Conservation (phyloP, 2,329 filamentous ascomycete genomes). For the Allantophomopsis lycopodina region DNA sequence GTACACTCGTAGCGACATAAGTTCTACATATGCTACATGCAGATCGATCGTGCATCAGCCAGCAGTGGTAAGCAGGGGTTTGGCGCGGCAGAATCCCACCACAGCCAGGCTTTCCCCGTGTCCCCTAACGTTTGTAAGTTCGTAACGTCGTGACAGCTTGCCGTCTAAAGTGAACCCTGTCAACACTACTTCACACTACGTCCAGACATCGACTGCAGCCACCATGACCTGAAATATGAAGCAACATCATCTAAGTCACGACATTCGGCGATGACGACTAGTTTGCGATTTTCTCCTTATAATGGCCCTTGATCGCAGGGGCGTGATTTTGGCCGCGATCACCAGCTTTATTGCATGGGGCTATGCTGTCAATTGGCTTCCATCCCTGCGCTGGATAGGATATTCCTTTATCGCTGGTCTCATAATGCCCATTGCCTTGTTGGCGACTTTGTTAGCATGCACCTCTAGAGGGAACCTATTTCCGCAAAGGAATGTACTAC, state of each 20-base stretch:
- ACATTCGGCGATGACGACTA: neutral
- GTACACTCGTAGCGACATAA: too few species aligned
- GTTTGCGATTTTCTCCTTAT: conserved; percentile 3
- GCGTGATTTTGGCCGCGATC: conserved; percentile 54
- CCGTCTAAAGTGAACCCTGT: too few species aligned
- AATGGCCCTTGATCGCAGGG: conserved; percentile 62
- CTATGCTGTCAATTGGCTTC: conserved; percentile 70
- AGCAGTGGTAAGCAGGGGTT: too few species aligned
- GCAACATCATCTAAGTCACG: neutral
- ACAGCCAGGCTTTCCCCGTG: too few species aligned
- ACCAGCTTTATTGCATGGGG: conserved; percentile 79
- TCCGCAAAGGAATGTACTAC: conserved; percentile 24
- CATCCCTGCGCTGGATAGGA: conserved; percentile 68
- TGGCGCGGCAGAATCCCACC: too few species aligned
- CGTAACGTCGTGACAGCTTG: too few species aligned
- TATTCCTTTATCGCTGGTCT: conserved; percentile 69
- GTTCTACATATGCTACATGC: too few species aligned
- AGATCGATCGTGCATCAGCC: too few species aligned
- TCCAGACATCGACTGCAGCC: too few species aligned
- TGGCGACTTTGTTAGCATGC: conserved; percentile 45
- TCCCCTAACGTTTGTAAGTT: too few species aligned
- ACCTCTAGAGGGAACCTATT: conserved; percentile 39
- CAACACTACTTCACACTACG: too few species aligned
- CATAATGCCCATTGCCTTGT: conserved; percentile 34
- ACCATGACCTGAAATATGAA: too few species aligned